Conservation (phyloP, 176 grass and related monocot species). For the Tillandsia fasciculata region DNA sequence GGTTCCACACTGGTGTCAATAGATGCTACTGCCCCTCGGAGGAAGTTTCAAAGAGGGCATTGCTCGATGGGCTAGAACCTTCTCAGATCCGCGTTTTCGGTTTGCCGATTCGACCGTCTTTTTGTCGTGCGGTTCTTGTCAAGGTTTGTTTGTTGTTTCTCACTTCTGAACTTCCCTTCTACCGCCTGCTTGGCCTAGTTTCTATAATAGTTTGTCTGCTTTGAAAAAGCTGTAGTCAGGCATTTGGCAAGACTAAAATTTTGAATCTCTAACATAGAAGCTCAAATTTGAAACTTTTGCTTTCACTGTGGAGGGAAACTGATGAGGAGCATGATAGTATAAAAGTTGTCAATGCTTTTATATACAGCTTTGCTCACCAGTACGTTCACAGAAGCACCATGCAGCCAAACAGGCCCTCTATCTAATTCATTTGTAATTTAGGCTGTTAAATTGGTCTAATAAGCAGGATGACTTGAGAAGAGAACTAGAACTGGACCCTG, state of each 20-base stretch:
- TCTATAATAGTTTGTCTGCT: not conserved
- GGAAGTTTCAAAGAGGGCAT: slow-evolving; percentile 91
- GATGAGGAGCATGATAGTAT: too few species aligned
- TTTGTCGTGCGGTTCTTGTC: slow-evolving; percentile 80
- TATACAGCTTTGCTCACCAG: too few species aligned
- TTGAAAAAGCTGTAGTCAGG: too few species aligned
- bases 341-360: too few species aligned
- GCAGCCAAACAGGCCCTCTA: too few species aligned
- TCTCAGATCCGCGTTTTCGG: slow-evolving; percentile 82
- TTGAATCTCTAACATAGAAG: not conserved
- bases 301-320: too few species aligned
- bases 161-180: not conserved
- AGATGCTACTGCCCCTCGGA: slow-evolving; percentile 98
- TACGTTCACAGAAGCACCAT: too few species aligned
- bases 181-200: not conserved
- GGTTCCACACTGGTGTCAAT: slow-evolving; percentile 89
- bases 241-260: not conserved
- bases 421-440: too few species aligned
- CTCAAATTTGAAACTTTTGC: too few species aligned
- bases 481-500: slow-evolving; percentile 84
- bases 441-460: not conserved
- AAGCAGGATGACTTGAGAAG: slow-evolving; percentile 59
- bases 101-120: slow-evolving; percentile 88
- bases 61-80: slow-evolving; percentile 57
- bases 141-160: slow-evolving; percentile 37